Conservation (phyloP, 164 flowering plant genomes). For the Vitis labrusca region DNA sequence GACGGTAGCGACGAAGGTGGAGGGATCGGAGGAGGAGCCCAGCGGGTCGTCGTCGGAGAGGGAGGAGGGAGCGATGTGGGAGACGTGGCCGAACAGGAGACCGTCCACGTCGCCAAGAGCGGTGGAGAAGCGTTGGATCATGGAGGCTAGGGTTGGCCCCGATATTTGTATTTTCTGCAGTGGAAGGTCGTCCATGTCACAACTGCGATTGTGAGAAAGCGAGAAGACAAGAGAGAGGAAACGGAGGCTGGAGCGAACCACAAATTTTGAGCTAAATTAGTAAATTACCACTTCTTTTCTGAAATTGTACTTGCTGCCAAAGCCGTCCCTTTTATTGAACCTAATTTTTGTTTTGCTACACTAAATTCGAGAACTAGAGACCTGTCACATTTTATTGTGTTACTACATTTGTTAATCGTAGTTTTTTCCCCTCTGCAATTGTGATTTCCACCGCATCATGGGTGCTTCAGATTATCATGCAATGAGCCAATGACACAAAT, state of each 20-base stretch:
- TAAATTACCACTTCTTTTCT: too few species aligned
- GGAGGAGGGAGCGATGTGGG: constrained; percentile 34
- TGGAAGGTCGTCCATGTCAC: constrained; percentile 51
- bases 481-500: too few species aligned
- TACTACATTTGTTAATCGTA: too few species aligned
- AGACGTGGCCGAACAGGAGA: constrained; percentile 77
- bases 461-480: too few species aligned
- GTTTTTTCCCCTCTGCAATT: too few species aligned
- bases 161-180: constrained; percentile 66
- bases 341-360: too few species aligned
- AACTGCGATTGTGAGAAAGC: constrained; percentile 1
- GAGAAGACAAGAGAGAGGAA: constrained; percentile 3
- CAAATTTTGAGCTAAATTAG: too few species aligned
- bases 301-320: too few species aligned
- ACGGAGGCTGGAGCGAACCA: not conserved
- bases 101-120: constrained; percentile 69
- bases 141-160: constrained; percentile 79
- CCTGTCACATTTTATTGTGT: too few species aligned
- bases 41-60: constrained; percentile 66
- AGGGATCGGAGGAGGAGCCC: constrained; percentile 21
- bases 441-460: too few species aligned
- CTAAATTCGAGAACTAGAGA: too few species aligned
- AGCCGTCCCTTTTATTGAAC: too few species aligned
- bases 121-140: constrained; percentile 77
- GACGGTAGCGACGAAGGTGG: constrained; percentile 45